phyloP scores from a whole-genome alignment of 2,329 filamentous ascomycete species.

The Fusarium agapanthi region DNA sequence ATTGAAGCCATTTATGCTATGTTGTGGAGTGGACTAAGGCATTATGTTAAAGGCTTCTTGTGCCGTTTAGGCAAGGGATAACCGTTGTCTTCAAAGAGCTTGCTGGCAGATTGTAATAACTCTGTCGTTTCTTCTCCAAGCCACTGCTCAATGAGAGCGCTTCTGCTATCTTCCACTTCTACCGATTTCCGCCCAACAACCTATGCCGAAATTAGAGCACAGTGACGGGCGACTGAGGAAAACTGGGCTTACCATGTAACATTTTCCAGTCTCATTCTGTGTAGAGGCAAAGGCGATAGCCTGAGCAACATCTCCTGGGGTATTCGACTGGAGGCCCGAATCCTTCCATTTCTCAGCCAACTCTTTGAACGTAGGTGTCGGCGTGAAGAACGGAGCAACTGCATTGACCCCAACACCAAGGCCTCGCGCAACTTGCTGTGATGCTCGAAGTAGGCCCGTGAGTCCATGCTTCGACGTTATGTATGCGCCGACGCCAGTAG shows the following conservation, averaged over 20 bases:
- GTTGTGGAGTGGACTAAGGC: too few species aligned
- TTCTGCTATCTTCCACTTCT: not conserved
- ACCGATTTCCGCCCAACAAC: not conserved
- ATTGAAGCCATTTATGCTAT: not conserved
- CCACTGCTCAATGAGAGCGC: not conserved
- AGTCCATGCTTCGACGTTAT: not conserved
- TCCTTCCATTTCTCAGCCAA: not conserved
- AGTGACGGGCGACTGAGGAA: fast-evolving
- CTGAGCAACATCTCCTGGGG: not conserved
- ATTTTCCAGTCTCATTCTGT: not conserved
- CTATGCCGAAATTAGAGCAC: fast-evolving
- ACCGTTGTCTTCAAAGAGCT: fast-evolving
- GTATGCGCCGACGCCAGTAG: not conserved
- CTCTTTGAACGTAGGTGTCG: not conserved
- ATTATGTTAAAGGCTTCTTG: fast-evolving
- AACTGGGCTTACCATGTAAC: not conserved
- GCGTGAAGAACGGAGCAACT: not conserved
- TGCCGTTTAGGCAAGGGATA: not conserved
- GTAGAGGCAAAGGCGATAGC: not conserved
- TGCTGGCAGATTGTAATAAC: not conserved
- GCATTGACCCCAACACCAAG: not conserved
- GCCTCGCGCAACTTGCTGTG: not conserved
- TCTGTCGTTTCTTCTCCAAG: not conserved
- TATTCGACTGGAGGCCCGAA: not conserved
- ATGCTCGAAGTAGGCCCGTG: not conserved